phyloP scores from a whole-genome alignment of 1,284 basidiomycete species.

The Inonotus obliquus region DNA sequence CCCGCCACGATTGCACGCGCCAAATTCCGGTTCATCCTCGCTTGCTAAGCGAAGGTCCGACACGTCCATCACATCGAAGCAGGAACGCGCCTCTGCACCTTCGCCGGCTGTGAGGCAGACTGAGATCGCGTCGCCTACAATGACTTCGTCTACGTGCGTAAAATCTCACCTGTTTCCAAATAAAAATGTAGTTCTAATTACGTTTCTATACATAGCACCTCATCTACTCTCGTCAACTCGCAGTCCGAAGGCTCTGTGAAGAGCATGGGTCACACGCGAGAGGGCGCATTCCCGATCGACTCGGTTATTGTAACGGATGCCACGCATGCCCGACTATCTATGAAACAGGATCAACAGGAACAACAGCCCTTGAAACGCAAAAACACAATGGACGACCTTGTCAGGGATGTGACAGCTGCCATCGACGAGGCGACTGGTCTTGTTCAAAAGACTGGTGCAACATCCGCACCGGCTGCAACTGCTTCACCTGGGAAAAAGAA shows the following conservation, averaged over 20 bases:
- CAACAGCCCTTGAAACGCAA: constrained; percentile 14
- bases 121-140: not conserved
- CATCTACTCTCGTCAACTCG: constrained; percentile 12
- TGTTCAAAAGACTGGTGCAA: constrained; percentile 24
- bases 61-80: constrained; percentile 2
- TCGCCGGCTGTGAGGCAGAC: not conserved
- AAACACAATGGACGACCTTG: constrained; percentile 29
- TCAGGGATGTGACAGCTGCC: constrained; percentile 28
- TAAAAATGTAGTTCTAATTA: not conserved
- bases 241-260: constrained; percentile 17
- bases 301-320: constrained; percentile 28
- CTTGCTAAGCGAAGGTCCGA: constrained; percentile 11
- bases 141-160: constrained; percentile 14
- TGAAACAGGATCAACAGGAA: constrained; percentile 7
- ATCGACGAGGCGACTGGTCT: constrained; percentile 31
- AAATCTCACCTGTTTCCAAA: not conserved
- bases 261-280: constrained; percentile 47
- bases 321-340: constrained; percentile 25
- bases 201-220: not conserved
- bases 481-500: constrained; percentile 12
- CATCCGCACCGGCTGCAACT: constrained; percentile 26
- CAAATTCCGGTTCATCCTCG: constrained; percentile 6
- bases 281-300: constrained; percentile 63
- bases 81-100: not conserved
- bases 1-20: constrained; percentile 17